Evolutionary conservation across 2,329 filamentous ascomycete species (phyloP).

Genomic region (Stylonectria norvegica): DNA sequence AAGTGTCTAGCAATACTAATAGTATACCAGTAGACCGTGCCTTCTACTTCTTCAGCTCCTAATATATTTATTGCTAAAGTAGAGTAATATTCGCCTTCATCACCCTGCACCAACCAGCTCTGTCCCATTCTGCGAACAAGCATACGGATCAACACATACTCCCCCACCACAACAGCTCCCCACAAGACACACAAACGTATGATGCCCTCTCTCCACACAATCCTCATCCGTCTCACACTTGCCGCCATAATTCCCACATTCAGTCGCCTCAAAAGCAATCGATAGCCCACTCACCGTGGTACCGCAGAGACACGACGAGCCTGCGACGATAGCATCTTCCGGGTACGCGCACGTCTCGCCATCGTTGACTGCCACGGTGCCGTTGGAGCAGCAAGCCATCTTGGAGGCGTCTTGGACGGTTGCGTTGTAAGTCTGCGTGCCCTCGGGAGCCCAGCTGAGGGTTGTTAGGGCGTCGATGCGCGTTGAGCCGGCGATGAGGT

Average conservation of each 20-base stretch:
- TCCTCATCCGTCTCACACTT: slow-evolving; percentile 25
- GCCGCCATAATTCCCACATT: slow-evolving; percentile 33
- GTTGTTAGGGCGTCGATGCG: slow-evolving; percentile 27
- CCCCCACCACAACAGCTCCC: slow-evolving; percentile 36
- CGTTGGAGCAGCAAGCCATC: slow-evolving; percentile 33
- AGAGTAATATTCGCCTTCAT: too few relatives aligned
- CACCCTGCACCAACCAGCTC: too few relatives aligned
- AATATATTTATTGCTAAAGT: too few relatives aligned
- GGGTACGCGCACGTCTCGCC: slow-evolving; percentile 31
- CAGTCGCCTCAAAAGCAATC: slow-evolving; percentile 32
- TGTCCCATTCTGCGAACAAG: slow-evolving; percentile 35
- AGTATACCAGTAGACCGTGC: too few relatives aligned
- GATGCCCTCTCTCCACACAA: slow-evolving; percentile 24
- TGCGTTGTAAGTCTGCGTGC: slow-evolving; percentile 26
- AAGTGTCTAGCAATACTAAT: too few relatives aligned
- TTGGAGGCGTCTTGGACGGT: slow-evolving; percentile 33
- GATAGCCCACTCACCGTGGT: slow-evolving; percentile 22
- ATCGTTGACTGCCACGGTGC: slow-evolving; percentile 20
- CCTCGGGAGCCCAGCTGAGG: slow-evolving; percentile 29
- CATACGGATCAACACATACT: slow-evolving; percentile 36
- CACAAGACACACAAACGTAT: slow-evolving; percentile 30
- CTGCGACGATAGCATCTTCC: slow-evolving; percentile 25
- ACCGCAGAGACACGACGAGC: slow-evolving; percentile 35
- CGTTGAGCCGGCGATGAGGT: slow-evolving; percentile 31
- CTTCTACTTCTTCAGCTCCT: too few relatives aligned